Evolutionary conservation across 2,329 filamentous ascomycete genomes (phyloP).

Genomic region (Fusarium sp.): DNA sequence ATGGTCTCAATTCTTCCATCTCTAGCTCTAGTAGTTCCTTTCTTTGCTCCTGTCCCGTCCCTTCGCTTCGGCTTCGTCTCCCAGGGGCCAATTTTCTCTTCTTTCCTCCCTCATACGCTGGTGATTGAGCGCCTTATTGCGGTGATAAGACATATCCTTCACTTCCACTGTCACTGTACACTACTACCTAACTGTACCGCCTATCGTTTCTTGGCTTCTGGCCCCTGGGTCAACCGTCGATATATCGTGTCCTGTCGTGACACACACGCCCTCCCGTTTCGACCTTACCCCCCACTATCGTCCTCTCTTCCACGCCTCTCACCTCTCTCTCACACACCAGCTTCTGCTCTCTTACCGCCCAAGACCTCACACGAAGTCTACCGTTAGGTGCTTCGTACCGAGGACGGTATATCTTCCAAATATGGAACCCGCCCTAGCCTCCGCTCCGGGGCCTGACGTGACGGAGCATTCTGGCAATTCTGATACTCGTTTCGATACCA

Average conservation of each 20-base stretch:
- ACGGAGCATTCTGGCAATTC: constrained; percentile 41
- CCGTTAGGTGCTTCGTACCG: constrained; percentile 33
- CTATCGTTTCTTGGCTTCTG: constrained; percentile 16
- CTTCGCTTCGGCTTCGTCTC: constrained; percentile 29
- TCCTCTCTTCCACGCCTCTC: constrained; percentile 23
- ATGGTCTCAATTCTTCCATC: constrained; percentile 34
- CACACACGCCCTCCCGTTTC: constrained; percentile 29
- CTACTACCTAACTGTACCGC: not conserved
- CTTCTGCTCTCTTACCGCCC: constrained; percentile 30
- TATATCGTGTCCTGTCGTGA: constrained; percentile 14
- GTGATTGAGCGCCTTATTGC: constrained; percentile 34
- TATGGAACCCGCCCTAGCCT: constrained; percentile 46
- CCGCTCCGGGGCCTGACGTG: constrained; percentile 40
- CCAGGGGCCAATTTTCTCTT: constrained; percentile 29
- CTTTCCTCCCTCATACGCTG: constrained; percentile 29
- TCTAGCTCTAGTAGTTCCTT: constrained; percentile 21
- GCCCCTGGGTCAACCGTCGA: constrained; percentile 29
- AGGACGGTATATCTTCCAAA: constrained; percentile 44
- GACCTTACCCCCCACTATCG: constrained; percentile 28
- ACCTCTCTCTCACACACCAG: constrained; percentile 30
- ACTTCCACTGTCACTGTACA: no score
- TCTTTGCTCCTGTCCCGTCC: constrained; percentile 36
- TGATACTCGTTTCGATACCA: constrained; percentile 48
- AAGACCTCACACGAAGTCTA: constrained; percentile 34
- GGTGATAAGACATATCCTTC: constrained; percentile 34